These are phyloP conservation scores for Yamadazyma epiphylla DNA, from an alignment of 1,139 yeast genomes.

Conservation along the genomic window DNA sequence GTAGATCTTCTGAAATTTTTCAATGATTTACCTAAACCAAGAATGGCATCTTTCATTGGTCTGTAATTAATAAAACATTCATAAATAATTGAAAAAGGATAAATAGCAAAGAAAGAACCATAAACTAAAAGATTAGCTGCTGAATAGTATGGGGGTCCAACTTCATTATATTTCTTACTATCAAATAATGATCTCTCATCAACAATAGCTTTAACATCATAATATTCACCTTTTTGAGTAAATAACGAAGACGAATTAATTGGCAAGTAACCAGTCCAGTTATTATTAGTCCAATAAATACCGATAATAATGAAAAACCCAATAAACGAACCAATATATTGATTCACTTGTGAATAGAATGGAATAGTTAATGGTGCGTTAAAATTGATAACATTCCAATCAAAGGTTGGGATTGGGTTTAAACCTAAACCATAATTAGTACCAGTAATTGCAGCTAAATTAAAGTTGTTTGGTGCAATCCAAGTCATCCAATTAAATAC, in stretches of 20 bases:
- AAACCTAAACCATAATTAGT: conserved; percentile 47
- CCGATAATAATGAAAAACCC: conserved; percentile 39
- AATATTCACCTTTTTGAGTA: conserved; percentile 43
- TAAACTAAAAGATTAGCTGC: conserved; percentile 39
- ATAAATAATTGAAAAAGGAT: conserved; percentile 51
- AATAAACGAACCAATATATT: conserved; percentile 36
- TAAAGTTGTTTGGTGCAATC: conserved; percentile 31
- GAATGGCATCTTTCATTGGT: conserved; percentile 13
- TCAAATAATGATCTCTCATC: conserved; percentile 31
- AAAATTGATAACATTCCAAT: conserved; percentile 34
- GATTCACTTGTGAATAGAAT: conserved; percentile 40
- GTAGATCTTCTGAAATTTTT: conserved; percentile 22
- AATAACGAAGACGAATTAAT: conserved; percentile 42
- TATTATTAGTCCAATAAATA: conserved; percentile 46
- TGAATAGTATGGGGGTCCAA: conserved; percentile 40
- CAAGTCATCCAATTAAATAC: conserved; percentile 31
- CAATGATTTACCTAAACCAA: conserved; percentile 16
- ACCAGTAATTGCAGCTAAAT: conserved; percentile 53
- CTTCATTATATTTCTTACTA: conserved; percentile 28
- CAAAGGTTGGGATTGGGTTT: conserved; percentile 51
- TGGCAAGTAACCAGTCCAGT: conserved; percentile 49
- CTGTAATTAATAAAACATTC: conserved; percentile 26
- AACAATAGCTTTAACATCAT: conserved; percentile 36
- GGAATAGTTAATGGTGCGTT: conserved; percentile 32
- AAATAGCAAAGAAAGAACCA: conserved; percentile 51